These are phyloP conservation scores for Lentinula sp. DNA, from an alignment of 768 basidiomycete species.

Conservation along the genomic window DNA sequence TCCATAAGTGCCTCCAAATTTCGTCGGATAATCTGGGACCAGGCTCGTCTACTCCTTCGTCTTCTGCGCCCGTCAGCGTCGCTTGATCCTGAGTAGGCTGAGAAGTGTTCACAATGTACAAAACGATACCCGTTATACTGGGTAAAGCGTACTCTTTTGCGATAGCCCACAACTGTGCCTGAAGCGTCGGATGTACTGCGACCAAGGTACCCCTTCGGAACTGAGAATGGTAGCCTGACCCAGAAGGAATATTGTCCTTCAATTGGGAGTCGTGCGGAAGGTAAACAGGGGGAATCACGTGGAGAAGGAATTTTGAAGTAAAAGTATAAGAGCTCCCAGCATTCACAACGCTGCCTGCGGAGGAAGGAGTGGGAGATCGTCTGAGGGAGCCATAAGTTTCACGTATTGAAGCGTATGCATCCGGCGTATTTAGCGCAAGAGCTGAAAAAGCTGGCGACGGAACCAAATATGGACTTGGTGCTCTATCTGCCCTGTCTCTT, in stretches of 20 bases:
- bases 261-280: conserved; percentile 51
- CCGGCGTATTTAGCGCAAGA: conserved; percentile 1
- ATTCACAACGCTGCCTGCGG: conserved; percentile 24
- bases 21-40: conserved; percentile 85
- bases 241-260: conserved; percentile 45
- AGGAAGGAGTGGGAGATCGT: conserved; percentile 49
- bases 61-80: conserved; percentile 9
- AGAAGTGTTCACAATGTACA: conserved; percentile 58
- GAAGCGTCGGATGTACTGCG: conserved; percentile 77
- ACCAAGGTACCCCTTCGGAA: conserved; percentile 84
- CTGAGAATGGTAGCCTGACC: conserved; percentile 74
- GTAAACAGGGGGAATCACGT: conserved; percentile 74
- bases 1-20: conserved; percentile 86
- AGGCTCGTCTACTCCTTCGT: conserved; percentile 42
- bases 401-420: conserved; percentile 3
- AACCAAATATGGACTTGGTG: not conserved
- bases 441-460: not conserved
- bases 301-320: conserved; percentile 69
- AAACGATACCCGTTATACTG: conserved; percentile 72
- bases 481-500: not conserved
- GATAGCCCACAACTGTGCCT: conserved; percentile 79
- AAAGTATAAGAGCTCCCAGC: conserved; percentile 24
- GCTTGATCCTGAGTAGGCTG: conserved; percentile 10
- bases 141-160: conserved; percentile 93
- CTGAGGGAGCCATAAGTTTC: conserved; percentile 18